Base-by-base conservation (phyloP, 2,329 filamentous ascomycete genomes). In the Ophiosphaerella herpotricha region DNA sequence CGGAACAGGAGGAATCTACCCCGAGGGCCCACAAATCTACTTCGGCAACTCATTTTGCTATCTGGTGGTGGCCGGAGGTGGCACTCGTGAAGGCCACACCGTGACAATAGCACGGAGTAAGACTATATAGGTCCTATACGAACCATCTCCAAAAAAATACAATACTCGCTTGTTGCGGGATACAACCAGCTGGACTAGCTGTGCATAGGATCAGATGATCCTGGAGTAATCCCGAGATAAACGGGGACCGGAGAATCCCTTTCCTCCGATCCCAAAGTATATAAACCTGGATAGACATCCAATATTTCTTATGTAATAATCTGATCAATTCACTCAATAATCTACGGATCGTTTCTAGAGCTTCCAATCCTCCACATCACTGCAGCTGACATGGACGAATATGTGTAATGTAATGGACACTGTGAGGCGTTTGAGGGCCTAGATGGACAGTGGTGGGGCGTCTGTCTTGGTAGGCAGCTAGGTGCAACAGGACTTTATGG, bases 21-120 rank as follows among this genome's bases (percentile, higher is more conserved):
- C 70, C 1, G 71, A 74, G 43, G 71, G 70, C 1, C 70, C 72
- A 2, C 71, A 73, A 39, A 57, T 73, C 7, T 72, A 72, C 50
- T 52, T 55, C 16, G 67, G 64, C 37, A 59, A 71, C 43, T 66
- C 53, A 3, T 68, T 59, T 11, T 73, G 70, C 42, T 73, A 72
- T 38, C 54, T 73, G 1, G 42, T 73, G 46, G 58, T 71, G 31
- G 68, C 70, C 0, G 67, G 74, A 54, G 72, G 69, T 16, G 60
- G 54, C 23, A 58, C 52, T 13, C 52, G 50, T 37, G 43, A 54
- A 42, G 45, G 44, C 16, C 55, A 57, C 7, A 46, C 39, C 14
- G 41, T 54, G 12, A 53, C 48, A 11, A 58, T 58, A 34, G 55
- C 57, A 14, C 45, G 57, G 4, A 56, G 55, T 21, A 41, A 43